A percentile compares a stretch with the other conserved stretches of the same genome.
phyloP scores from a whole-genome alignment of 306 rosid species.

The Castanea mollissima region DNA sequence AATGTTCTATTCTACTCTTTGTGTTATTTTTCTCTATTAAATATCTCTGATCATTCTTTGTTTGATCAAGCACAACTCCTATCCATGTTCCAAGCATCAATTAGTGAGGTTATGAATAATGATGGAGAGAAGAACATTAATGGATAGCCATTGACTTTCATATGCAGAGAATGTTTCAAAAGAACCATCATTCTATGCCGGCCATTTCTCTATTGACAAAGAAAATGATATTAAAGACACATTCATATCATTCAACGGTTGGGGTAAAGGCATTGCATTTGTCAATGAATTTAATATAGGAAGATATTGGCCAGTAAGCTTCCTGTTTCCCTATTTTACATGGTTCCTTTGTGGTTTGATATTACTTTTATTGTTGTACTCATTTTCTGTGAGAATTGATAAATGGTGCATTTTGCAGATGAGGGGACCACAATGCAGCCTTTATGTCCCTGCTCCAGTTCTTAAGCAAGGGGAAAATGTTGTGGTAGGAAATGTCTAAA shows the following conservation, averaged over 20 bases:
- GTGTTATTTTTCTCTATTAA: background rate
- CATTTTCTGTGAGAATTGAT: constrained; percentile 11
- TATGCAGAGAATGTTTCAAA: constrained; percentile 53
- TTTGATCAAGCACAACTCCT: background rate
- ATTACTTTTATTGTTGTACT: background rate
- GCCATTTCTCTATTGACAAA: constrained; percentile 59
- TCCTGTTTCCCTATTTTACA: background rate
- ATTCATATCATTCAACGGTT: constrained; percentile 63
- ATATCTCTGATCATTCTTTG: constrained; percentile 8
- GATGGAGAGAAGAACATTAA: background rate
- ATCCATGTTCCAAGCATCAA: constrained; percentile 5
- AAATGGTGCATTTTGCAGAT: constrained; percentile 39
- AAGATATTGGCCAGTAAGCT: constrained; percentile 92
- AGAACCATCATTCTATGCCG: constrained; percentile 74
- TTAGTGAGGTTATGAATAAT: constrained; percentile 6
- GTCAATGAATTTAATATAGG: constrained; percentile 79
- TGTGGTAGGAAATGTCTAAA: constrained; percentile 53
- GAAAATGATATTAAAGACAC: constrained; percentile 62
- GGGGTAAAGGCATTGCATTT: constrained; percentile 87
- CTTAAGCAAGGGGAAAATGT: constrained; percentile 63
- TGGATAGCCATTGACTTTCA: constrained; percentile 2
- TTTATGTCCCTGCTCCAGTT: constrained; percentile 85
- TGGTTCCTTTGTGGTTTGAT: constrained; percentile 8
- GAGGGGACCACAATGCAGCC: constrained; percentile 89
- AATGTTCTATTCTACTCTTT: background rate